Conservation (phyloP, 2,329 filamentous ascomycete species). For the Talaromyces sp. region DNA sequence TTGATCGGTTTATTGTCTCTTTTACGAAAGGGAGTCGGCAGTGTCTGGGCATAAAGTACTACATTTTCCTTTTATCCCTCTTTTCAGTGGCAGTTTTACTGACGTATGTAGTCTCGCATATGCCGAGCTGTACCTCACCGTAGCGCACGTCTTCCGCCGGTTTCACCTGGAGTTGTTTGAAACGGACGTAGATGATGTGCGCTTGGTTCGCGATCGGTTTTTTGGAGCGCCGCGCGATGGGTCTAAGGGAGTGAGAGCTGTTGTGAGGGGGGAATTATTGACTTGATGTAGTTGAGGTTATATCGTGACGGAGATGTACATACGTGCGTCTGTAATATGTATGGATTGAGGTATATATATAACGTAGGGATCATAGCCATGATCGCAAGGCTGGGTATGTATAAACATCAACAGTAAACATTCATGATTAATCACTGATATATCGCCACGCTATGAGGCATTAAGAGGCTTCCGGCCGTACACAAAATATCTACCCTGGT, state of each 20-base stretch:
- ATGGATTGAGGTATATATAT: not conserved
- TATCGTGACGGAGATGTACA: no score
- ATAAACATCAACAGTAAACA: not conserved
- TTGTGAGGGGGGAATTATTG: not conserved
- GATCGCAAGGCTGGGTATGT: not conserved
- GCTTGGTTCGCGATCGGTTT: conserved; percentile 3
- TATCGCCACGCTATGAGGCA: not conserved
- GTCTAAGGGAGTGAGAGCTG: not conserved
- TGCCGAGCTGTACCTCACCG: conserved; percentile 26
- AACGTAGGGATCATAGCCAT: not conserved
- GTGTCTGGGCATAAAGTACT: conserved; percentile 42
- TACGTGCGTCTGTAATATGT: not conserved
- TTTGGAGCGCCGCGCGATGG: conserved; percentile 1
- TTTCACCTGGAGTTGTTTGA: conserved; percentile 27
- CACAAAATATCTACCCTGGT: conserved; percentile 3
- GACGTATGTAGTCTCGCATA: conserved; percentile 22
- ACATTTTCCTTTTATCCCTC: not conserved
- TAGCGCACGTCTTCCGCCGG: conserved; percentile 23
- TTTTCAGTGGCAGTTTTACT: conserved; percentile 7
- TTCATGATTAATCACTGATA: not conserved
- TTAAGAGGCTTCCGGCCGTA: conserved; percentile 4
- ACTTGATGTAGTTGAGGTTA: not conserved
- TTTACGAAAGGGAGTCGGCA: conserved; percentile 39
- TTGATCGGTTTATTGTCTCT: conserved; percentile 31
- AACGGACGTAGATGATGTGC: conserved; percentile 25